Evolutionary conservation across 306 rosid genomes (phyloP).

Genomic region (Cicer yamashitae): DNA sequence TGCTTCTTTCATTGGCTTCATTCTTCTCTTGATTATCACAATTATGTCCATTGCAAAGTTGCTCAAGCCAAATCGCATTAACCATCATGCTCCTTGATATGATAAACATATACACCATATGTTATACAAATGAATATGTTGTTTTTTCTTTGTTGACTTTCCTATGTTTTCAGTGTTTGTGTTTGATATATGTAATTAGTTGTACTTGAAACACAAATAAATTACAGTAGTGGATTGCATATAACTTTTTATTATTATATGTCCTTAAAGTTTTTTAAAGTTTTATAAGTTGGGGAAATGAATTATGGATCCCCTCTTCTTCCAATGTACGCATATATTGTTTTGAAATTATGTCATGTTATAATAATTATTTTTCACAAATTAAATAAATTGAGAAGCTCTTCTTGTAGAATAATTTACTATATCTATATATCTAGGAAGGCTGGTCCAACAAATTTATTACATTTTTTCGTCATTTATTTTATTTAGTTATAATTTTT

Average conservation of each 20-base stretch:
- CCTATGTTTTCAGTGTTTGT: background rate
- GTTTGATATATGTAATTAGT: slow-evolving; percentile 28
- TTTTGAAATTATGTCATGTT: no score
- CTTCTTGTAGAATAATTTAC: no score
- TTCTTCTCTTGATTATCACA: slow-evolving; percentile 62
- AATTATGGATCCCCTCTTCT: background rate
- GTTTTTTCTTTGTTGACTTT: slow-evolving; percentile 29
- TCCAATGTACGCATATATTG: background rate
- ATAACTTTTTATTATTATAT: background rate
- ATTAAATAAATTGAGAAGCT: no score
- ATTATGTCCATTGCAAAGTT: slow-evolving; percentile 69
- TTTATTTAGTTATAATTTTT: no score
- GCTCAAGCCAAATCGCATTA: slow-evolving; percentile 54
- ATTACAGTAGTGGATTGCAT: background rate
- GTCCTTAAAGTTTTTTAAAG: background rate
- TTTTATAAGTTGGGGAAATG: background rate
- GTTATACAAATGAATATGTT: background rate
- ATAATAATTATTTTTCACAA: no score
- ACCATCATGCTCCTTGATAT: slow-evolving; percentile 36
- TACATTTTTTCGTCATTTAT: no score
- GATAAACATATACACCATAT: background rate
- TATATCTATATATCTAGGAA: no score
- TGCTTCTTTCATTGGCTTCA: slow-evolving; percentile 71
- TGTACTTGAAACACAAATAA: slow-evolving; percentile 40
- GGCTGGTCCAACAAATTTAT: no score